phyloP scores from a whole-genome alignment of 2,329 filamentous ascomycete genomes.

The Akanthomyces muscarius region DNA sequence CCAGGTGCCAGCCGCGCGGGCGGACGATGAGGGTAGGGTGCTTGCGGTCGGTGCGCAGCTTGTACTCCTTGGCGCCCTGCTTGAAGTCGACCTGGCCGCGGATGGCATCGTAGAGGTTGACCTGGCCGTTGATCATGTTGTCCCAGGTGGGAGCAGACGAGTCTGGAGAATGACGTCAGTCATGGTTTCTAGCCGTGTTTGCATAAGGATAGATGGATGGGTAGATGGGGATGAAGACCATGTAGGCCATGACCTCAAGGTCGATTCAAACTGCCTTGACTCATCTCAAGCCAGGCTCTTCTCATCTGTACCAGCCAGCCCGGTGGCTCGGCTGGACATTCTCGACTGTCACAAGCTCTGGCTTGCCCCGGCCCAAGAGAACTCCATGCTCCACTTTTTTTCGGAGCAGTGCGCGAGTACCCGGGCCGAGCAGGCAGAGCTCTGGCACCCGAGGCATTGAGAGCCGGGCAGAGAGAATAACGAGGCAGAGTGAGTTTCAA shows the following conservation, averaged over 20 bases:
- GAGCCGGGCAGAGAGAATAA: not conserved
- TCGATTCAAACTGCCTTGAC: not conserved
- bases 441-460: slow-evolving; percentile 8
- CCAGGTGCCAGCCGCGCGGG: slow-evolving; percentile 94
- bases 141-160: slow-evolving; percentile 96
- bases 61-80: slow-evolving; percentile 92
- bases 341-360: slow-evolving; percentile 16
- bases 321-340: not conserved
- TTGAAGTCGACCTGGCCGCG: slow-evolving; percentile 95
- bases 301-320: not conserved
- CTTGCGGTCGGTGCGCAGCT: slow-evolving; percentile 83
- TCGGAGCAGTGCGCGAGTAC: slow-evolving; percentile 6
- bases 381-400: slow-evolving; percentile 14
- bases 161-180: slow-evolving; percentile 49
- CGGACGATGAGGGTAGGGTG: slow-evolving; percentile 89
- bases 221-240: not conserved
- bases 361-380: slow-evolving; percentile 3
- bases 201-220: slow-evolving; percentile 15
- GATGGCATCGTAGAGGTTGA: slow-evolving; percentile 95
- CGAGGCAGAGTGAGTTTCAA: not conserved
- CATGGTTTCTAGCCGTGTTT: slow-evolving; percentile 3
- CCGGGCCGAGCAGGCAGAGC: slow-evolving; percentile 13
- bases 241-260: no score
- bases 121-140: slow-evolving; percentile 98
- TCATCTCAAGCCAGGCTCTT: not conserved